Evolutionary conservation across 768 basidiomycete species (phyloP).

Genomic region (Podaxis rugospora): DNA sequence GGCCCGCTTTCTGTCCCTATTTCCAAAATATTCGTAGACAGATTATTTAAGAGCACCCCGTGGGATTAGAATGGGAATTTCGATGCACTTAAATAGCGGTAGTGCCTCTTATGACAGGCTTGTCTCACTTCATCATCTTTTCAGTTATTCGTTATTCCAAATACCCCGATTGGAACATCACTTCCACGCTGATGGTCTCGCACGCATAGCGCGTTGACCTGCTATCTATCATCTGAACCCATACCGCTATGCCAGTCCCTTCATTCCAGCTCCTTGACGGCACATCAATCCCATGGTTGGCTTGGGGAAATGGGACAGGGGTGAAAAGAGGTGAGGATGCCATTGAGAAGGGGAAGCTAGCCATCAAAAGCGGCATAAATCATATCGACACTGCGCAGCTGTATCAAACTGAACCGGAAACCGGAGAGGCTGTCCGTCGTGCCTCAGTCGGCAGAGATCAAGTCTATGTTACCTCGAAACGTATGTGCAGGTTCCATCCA

Average conservation of each 20-base stretch:
- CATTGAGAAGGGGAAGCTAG: conserved; percentile 23
- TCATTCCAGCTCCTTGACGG: conserved; percentile 25
- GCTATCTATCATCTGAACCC: not conserved
- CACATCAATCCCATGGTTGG: conserved; percentile 41
- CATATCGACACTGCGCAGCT: conserved; percentile 51
- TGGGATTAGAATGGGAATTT: too few species aligned
- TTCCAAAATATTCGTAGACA: too few species aligned
- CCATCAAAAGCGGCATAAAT: conserved; percentile 37
- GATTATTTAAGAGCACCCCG: too few species aligned
- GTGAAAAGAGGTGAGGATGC: conserved; percentile 24
- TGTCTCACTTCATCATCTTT: too few species aligned
- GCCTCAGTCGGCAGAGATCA: conserved; percentile 30
- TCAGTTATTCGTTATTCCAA: too few species aligned
- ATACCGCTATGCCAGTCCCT: conserved; percentile 11
- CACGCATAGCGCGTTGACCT: not conserved
- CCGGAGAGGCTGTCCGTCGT: conserved; percentile 32
- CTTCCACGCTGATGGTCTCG: not conserved
- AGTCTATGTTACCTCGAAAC: conserved; percentile 47
- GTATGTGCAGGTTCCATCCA: conserved; percentile 16
- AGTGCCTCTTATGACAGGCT: too few species aligned
- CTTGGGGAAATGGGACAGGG: conserved; percentile 45
- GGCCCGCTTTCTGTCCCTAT: too few species aligned
- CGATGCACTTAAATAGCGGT: too few species aligned
- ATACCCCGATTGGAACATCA: too few species aligned
- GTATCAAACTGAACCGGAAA: conserved; percentile 41